Conservation (phyloP, 2,329 filamentous ascomycete genomes). For the Aspergillus piperis region DNA sequence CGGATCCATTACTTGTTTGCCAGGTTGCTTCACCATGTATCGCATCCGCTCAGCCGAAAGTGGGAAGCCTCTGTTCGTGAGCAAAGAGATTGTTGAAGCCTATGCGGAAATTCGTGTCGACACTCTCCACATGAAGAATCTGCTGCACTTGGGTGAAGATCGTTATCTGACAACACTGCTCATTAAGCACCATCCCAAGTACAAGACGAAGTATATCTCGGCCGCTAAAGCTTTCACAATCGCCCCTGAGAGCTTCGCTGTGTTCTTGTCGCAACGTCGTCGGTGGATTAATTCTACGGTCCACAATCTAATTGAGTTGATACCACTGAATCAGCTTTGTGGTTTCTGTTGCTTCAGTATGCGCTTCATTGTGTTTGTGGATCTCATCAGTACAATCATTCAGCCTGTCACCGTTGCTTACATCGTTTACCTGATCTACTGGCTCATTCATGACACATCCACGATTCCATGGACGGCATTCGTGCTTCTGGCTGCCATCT, state of each 20-base stretch:
- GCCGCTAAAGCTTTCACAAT: constrained; percentile 94
- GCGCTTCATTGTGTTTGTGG: constrained; percentile 95
- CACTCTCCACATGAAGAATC: constrained; percentile 97
- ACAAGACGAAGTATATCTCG: constrained; percentile 98
- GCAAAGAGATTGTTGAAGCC: constrained; percentile 80
- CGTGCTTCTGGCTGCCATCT: constrained; percentile 89
- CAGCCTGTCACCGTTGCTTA: constrained; percentile 91
- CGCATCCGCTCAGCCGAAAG: constrained; percentile 91
- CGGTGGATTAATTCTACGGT: constrained; percentile 99
- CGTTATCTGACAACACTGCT: constrained; percentile 94
- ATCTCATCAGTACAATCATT: constrained; percentile 86
- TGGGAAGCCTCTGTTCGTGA: constrained; percentile 95
- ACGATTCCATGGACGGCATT: constrained; percentile 83
- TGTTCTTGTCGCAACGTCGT: constrained; percentile 97
- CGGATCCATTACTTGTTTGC: constrained; percentile 94
- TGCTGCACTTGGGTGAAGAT: constrained; percentile 95
- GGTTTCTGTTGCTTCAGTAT: constrained; percentile 99
- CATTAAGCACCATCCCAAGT: constrained; percentile 86
- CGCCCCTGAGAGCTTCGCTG: constrained; percentile 87
- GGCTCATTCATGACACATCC: constrained; percentile 61
- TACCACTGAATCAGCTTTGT: constrained; percentile 89
- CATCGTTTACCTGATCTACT: constrained; percentile 83
- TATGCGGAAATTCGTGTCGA: constrained; percentile 95
- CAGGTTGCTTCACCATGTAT: constrained; percentile 99
- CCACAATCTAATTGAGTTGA: constrained; percentile 94